Conservation (phyloP, 768 basidiomycete genomes). For the Lactarius vividus region DNA sequence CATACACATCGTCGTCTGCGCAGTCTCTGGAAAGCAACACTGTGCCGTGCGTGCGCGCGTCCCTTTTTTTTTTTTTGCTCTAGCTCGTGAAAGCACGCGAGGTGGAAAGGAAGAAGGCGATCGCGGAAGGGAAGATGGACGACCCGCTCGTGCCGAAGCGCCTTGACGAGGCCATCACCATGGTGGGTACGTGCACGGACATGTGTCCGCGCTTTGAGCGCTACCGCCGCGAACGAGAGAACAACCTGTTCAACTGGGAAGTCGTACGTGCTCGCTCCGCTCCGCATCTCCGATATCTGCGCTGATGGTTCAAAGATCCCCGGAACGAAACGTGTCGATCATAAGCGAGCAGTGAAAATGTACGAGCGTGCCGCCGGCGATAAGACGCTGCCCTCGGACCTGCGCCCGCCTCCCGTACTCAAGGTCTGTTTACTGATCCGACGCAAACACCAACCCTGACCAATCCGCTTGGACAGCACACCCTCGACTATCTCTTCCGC, state of each 20-base stretch:
- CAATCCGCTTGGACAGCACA: conserved; percentile 47
- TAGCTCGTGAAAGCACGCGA: conserved; percentile 73
- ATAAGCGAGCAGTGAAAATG: conserved; percentile 85
- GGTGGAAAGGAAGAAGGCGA: conserved; percentile 65
- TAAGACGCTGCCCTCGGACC: conserved; percentile 86
- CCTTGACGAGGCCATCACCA: conserved; percentile 87
- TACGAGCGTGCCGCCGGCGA: conserved; percentile 95
- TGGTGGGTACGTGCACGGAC: conserved; percentile 86
- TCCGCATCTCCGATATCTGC: conserved; percentile 17
- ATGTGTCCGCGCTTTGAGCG: conserved; percentile 97
- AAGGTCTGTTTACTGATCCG: conserved; percentile 44
- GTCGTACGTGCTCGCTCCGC: conserved; percentile 49
- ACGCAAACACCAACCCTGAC: conserved; percentile 6
- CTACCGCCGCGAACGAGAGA: conserved; percentile 85
- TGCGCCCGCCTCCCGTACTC: conserved; percentile 83
- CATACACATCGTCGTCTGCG: background rate
- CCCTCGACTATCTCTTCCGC: conserved; percentile 91
- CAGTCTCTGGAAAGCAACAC: conserved; percentile 6
- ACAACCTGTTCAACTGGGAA: conserved; percentile 85
- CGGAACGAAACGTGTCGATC: conserved; percentile 83
- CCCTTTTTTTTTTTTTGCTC: conserved; percentile 26
- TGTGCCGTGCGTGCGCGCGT: background rate
- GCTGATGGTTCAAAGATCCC: conserved; percentile 59
- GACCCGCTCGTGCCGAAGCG: conserved; percentile 77
- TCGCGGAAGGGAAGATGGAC: conserved; percentile 83